Evolutionary conservation across 1,284 basidiomycete genomes (phyloP), one percentile per base, ranked within the genome.

Genomic region (Irpex sp.): DNA sequence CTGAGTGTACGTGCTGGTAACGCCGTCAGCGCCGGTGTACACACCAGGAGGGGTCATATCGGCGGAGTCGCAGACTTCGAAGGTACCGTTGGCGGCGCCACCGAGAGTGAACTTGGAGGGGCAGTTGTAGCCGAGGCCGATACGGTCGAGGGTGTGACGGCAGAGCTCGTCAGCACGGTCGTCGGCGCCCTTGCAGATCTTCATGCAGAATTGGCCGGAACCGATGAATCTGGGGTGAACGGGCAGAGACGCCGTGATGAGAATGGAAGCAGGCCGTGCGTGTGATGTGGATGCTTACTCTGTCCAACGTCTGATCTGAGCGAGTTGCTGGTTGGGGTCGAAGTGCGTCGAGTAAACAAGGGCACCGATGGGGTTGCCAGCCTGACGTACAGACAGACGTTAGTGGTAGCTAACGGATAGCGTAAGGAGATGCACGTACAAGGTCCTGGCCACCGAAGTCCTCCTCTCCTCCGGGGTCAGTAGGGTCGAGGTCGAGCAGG

Each of bases 401-500:
- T 17, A 47, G 17, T 34, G 17, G 11, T 17, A 47, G 17, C 11
- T 13, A 0, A 7, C 11, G 15, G 11, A 17, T 4, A 11, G 44
- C 11, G 11, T 15, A 15, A 17, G 15, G 9, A 52, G 21, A 21
- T 52, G 8, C n/a, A 52, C 49, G 8, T 8, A 52, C 49, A 17
- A 26, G n/a, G 58, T 73, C 69, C 5, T 60, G 62, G 65, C 86
- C 87, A 65, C 85, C 79, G 60, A 85, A 82, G 70, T 89, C 87
- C 54, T 88, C 77, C 73, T 90, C 87, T 62, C 89, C 89, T 70
- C 91, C 91, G 19, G 71, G 82, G 69, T 93, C 91, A 13, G 68
- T 76, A 0, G 73, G 34, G 6, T 72, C 62, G 36, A 92, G 73
- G 76, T 88, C 84, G 69, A 91, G 75, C 64, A 75, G 65, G 11